These are phyloP conservation scores for Trametes sp. DNA, from an alignment of 1,284 basidiomycete genomes.

Conservation along the genomic window DNA sequence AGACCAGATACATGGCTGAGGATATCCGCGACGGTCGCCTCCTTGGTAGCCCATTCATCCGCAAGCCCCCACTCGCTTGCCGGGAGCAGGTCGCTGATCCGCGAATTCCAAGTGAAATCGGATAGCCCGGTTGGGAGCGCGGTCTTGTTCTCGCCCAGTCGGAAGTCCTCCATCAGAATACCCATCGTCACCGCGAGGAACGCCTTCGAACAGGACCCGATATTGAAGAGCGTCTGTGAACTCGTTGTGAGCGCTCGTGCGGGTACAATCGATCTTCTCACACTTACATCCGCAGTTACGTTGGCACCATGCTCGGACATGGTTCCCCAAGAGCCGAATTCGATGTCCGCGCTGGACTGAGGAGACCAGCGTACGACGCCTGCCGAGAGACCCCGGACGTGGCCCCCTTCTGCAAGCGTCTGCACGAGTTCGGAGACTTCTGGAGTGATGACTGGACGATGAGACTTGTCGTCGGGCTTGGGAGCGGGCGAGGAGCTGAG, in stretches of 20 bases:
- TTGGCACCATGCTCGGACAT: conserved; percentile 37
- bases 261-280: too few relatives aligned
- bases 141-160: conserved; percentile 28
- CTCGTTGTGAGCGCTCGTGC: not conserved
- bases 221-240: conserved; percentile 46
- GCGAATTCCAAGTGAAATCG: conserved; percentile 42
- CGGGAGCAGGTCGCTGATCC: conserved; percentile 48
- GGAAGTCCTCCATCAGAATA: conserved; percentile 39
- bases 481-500: not conserved
- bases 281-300: conserved; percentile 38
- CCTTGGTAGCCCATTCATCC: conserved; percentile 46
- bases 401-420: conserved; percentile 11
- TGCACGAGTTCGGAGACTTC: conserved; percentile 16
- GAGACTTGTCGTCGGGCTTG: not conserved
- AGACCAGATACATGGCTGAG: conserved; percentile 25
- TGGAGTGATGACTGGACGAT: conserved; percentile 3
- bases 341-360: not conserved
- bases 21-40: conserved; percentile 47
- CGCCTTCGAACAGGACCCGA: conserved; percentile 54
- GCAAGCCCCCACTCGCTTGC: conserved; percentile 45
- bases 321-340: conserved; percentile 30
- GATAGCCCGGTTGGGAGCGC: conserved; percentile 26
- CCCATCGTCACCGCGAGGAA: conserved; percentile 45
- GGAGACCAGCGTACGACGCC: conserved; percentile 26
- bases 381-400: conserved; percentile 29